These are phyloP conservation scores for Scleromitrula shiraiana DNA, from an alignment of 2,329 filamentous ascomycete genomes.

Conservation along the genomic window DNA sequence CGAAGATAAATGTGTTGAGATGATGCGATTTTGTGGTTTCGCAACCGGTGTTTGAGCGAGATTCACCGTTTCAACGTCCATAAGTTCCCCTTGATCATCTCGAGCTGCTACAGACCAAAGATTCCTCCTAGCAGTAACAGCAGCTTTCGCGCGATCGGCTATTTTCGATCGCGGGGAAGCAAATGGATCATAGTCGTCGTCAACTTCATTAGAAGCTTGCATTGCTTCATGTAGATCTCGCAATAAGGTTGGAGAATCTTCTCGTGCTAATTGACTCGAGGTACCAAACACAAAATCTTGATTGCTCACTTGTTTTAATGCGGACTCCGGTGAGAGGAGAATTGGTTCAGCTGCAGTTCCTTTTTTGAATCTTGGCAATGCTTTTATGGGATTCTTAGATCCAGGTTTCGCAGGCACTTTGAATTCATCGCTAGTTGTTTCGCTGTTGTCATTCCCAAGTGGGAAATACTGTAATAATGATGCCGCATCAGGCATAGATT, in stretches of 20 bases:
- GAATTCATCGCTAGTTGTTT: conserved; percentile 11
- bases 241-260: conserved; percentile 61
- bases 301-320: conserved; percentile 53
- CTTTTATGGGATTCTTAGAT: conserved; percentile 22
- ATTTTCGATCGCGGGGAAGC: conserved; percentile 14
- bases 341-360: conserved; percentile 35
- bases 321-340: conserved; percentile 61
- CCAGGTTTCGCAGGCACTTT: conserved; percentile 22
- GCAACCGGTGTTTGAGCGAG: conserved; percentile 35
- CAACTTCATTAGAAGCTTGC: conserved; percentile 44
- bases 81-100: conserved; percentile 54
- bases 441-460: conserved; percentile 9
- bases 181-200: conserved; percentile 33
- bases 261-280: conserved; percentile 70
- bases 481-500: conserved; percentile 25
- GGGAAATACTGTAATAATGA: conserved; percentile 42
- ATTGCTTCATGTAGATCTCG: conserved; percentile 56
- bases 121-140: conserved; percentile 27
- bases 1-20: background rate
- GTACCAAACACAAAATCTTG: conserved; percentile 83
- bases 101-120: conserved; percentile 68
- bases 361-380: conserved; percentile 31
- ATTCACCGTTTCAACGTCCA: conserved; percentile 49
- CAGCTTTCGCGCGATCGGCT: conserved; percentile 4
- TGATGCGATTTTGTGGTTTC: conserved; percentile 5